These are phyloP conservation scores for Penicillium sp. DNA, from an alignment of 2,329 filamentous ascomycete species.

Conservation along the genomic window DNA sequence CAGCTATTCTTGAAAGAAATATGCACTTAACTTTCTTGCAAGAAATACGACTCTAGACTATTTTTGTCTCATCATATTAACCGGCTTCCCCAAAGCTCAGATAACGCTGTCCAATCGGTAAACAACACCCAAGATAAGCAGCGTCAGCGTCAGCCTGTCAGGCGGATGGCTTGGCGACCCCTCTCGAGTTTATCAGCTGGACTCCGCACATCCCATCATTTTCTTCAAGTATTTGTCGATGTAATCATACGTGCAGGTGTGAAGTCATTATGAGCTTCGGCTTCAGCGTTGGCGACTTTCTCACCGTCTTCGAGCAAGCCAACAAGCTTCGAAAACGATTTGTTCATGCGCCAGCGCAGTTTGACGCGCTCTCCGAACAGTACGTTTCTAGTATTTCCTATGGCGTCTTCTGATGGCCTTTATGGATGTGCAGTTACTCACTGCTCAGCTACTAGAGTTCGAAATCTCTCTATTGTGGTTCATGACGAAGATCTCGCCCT, in stretches of 20 bases:
- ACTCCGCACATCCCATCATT: background rate
- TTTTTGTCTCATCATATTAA: background rate
- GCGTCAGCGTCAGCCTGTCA: background rate
- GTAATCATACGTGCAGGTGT: background rate
- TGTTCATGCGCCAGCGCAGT: conserved; percentile 1
- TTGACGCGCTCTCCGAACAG: background rate
- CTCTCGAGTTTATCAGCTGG: background rate
- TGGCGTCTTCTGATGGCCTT: background rate
- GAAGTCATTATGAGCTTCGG: background rate
- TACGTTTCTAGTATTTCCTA: background rate
- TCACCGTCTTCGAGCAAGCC: background rate
- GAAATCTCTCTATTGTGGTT: background rate
- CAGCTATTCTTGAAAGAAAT: background rate
- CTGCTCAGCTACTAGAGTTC: background rate
- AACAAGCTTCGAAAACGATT: conserved; percentile 7
- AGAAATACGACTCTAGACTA: too few species aligned
- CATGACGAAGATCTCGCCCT: conserved; percentile 7
- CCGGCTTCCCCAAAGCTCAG: background rate
- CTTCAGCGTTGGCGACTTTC: conserved; percentile 1
- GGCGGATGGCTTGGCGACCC: background rate
- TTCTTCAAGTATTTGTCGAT: background rate
- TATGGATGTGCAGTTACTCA: background rate
- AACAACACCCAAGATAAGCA: background rate
- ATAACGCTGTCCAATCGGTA: background rate
- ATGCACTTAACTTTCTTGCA: too few species aligned